Evolutionary conservation across 495 filamentous ascomycete species (phyloP), one percentile per base, ranked within the genome.

Genomic region (Penicillium macrosclerotiorum): DNA sequence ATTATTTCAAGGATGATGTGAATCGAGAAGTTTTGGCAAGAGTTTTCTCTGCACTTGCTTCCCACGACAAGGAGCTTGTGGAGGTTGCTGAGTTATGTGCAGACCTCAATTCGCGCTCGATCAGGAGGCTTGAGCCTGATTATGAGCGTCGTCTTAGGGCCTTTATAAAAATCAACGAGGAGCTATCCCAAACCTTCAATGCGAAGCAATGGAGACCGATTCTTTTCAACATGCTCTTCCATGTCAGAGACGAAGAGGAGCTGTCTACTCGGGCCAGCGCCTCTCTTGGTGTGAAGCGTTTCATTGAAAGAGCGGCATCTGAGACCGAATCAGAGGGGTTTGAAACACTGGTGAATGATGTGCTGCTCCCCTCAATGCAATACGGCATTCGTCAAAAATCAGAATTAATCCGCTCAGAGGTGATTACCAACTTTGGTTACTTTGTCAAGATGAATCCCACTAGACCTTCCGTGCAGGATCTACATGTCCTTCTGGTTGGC

Each of bases 161-260:
- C 17, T 96, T 94, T 67, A 83, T 76, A 42, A 60, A 67, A 4
- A 82, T 97, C 54, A 88, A 83, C 32, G 79, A 82, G 20, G 51
- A 62, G 6, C 49, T 71, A 7, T 73, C 68, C 52, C 55, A 65
- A 17, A 69, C 64, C 0, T 80, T 91, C 26, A 85, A 76, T 3
- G 62, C 82, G n/a, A 80, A 79, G 47, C 86, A 95, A 56, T 99
- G 93, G 94, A 76, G 80, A 45, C 91, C 94, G n/a, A 70, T 97
- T 23, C 61, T 97, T 2, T 85, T 85, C 67, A 97, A 97, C 57
- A 83, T 95, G 77, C 74, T 96, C 2, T 96, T 81, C 67, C 92
- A 84, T 57, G 83, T 95, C 54, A 85, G 81, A 55, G 85, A 94
- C 55, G 82, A 85, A 31, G 90, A 96, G 38, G 93, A 99, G 56